Conservation (phyloP, 129 eudicot genomes). For the Lactuca sativa region DNA sequence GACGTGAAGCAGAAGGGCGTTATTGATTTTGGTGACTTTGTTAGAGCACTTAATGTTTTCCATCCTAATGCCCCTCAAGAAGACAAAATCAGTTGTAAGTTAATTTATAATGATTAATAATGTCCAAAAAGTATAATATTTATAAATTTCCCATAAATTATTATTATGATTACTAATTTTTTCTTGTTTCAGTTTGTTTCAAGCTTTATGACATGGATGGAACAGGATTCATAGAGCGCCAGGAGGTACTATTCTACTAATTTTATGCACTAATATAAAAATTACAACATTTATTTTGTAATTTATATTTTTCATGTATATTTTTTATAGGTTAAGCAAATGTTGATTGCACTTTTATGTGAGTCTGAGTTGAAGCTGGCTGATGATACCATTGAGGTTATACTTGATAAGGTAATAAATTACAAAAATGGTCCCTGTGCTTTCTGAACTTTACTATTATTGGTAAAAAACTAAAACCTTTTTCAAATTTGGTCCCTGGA, state of each 20-base stretch:
- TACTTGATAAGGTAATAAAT: slow-evolving; percentile 72
- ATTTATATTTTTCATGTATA: slow-evolving; percentile 19
- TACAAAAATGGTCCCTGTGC: neutral
- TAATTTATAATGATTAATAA: neutral
- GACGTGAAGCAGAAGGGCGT: slow-evolving; percentile 86
- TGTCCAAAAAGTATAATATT: slow-evolving; percentile 1
- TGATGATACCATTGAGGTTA: slow-evolving; percentile 85
- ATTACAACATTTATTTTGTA: neutral
- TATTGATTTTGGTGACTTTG: slow-evolving; percentile 96
- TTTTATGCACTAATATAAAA: neutral
- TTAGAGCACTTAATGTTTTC: slow-evolving; percentile 85
- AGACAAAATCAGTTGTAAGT: slow-evolving; percentile 89
- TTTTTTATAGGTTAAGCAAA: slow-evolving; percentile 85
- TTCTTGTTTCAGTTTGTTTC: slow-evolving; percentile 70
- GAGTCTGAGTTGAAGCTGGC: slow-evolving; percentile 98
- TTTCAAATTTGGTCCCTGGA: neutral
- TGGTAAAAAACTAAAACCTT: neutral
- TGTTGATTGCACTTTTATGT: slow-evolving; percentile 87
- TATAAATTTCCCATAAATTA: slow-evolving; percentile 1
- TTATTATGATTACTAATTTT: slow-evolving; percentile 11
- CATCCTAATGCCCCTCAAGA: slow-evolving; percentile 97
- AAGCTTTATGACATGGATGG: slow-evolving; percentile 93
- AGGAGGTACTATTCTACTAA: slow-evolving; percentile 61
- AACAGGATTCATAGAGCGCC: slow-evolving; percentile 97
- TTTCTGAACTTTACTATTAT: neutral